Evolutionary conservation across 2,329 filamentous ascomycete genomes (phyloP).

Genomic region (Penicillium sp.): DNA sequence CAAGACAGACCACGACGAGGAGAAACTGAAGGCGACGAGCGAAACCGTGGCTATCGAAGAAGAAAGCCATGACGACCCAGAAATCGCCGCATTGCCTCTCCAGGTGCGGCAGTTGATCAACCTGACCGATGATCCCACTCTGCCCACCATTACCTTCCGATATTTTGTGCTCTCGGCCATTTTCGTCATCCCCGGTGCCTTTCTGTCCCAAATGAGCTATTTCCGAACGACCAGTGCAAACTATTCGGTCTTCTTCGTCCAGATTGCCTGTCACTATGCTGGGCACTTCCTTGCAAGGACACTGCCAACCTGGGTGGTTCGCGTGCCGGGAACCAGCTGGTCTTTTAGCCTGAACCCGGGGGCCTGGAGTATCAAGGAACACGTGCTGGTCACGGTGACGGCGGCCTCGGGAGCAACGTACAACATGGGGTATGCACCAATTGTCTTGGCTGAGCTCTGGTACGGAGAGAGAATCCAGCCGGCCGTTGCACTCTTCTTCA

Average conservation of each 20-base stretch:
- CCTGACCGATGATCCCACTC: constrained; percentile 55
- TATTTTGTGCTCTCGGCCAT: constrained; percentile 57
- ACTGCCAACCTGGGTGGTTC: constrained; percentile 50
- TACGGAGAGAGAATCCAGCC: constrained; percentile 55
- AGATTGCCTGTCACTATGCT: constrained; percentile 56
- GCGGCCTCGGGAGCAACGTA: constrained; percentile 55
- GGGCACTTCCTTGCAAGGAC: constrained; percentile 54
- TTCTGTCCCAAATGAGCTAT: constrained; percentile 56
- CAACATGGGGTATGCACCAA: constrained; percentile 52
- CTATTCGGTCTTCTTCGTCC: constrained; percentile 63
- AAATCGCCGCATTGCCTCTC: constrained; percentile 54
- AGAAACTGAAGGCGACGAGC: constrained; percentile 14
- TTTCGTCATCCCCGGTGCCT: constrained; percentile 58
- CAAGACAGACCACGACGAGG: constrained; percentile 14
- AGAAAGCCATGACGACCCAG: constrained; percentile 48
- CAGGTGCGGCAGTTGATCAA: constrained; percentile 59
- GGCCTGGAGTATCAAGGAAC: constrained; percentile 58
- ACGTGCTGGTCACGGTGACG: constrained; percentile 57
- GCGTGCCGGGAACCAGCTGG: constrained; percentile 48
- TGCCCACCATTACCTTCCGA: constrained; percentile 59
- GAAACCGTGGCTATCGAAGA: constrained; percentile 25
- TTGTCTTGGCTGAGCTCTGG: constrained; percentile 58
- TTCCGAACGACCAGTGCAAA: constrained; percentile 58
- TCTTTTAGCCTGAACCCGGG: constrained; percentile 57
- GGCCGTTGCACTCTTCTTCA: constrained; percentile 58